These are phyloP conservation scores for Mycena citricolor DNA, from an alignment of 1,284 basidiomycete genomes.

Conservation along the genomic window DNA sequence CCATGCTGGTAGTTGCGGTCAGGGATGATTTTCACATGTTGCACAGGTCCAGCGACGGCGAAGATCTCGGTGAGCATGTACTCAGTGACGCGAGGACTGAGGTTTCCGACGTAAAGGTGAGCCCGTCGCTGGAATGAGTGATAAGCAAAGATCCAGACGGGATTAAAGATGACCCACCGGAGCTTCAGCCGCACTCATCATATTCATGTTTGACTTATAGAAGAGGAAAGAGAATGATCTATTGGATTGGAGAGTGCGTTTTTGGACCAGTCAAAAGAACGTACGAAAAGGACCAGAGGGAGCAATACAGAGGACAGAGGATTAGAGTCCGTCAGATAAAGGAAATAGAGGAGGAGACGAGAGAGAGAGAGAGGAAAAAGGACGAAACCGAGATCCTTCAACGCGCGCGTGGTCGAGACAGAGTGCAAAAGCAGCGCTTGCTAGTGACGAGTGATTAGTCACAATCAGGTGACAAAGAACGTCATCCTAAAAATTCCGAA, in stretches of 20 bases:
- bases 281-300: conserved; percentile 34
- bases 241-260: conserved; percentile 24
- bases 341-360: conserved; percentile 15
- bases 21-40: conserved; percentile 98
- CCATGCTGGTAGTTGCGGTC: conserved; percentile 98
- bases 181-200: conserved; percentile 72
- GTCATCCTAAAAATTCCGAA: too few species aligned
- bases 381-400: conserved; percentile 27
- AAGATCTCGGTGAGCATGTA: conserved; percentile 97
- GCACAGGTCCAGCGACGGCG: conserved; percentile 91
- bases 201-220: conserved; percentile 70
- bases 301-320: conserved; percentile 26
- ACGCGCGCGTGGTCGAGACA: too few species aligned
- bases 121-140: conserved; percentile 79
- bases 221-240: conserved; percentile 50
- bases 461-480: too few species aligned
- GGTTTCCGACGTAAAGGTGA: conserved; percentile 96
- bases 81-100: conserved; percentile 90
- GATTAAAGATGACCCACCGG: conserved; percentile 51
- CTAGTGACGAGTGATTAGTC: too few species aligned
- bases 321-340: too few species aligned
- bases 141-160: conserved; percentile 25
- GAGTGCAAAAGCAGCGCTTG: conserved; percentile 33
- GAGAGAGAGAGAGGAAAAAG: conserved; percentile 31
- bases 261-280: too few species aligned